Conservation (phyloP, 2,329 filamentous ascomycete species). For the Chaetomiaceae sp. region DNA sequence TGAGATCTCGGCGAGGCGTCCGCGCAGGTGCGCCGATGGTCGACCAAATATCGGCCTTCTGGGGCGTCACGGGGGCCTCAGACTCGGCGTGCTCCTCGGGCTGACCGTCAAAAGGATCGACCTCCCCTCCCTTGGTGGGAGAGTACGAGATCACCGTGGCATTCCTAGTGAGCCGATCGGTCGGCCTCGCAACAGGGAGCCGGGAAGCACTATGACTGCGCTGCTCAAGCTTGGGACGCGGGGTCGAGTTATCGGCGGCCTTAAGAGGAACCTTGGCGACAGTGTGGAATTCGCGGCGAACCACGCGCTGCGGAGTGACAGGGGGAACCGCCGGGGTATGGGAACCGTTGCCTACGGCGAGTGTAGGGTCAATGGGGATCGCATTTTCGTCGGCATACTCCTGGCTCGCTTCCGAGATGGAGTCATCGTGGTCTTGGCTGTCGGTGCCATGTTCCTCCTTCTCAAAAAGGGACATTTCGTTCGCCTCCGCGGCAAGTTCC, state of each 20-base stretch:
- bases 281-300: constrained; percentile 61
- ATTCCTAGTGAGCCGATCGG: constrained; percentile 39
- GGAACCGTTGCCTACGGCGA: constrained; percentile 29
- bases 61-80: constrained; percentile 38
- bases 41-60: constrained; percentile 50
- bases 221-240: constrained; percentile 42
- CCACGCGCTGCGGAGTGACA: constrained; percentile 51
- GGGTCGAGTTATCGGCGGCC: constrained; percentile 55
- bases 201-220: constrained; percentile 49
- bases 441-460: constrained; percentile 31
- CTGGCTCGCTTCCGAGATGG: constrained; percentile 57
- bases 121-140: constrained; percentile 37
- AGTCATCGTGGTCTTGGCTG: constrained; percentile 39
- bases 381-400: constrained; percentile 65
- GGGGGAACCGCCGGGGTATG: constrained; percentile 35
- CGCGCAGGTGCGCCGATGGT: constrained; percentile 51
- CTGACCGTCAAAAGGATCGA: constrained; percentile 13
- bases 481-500: constrained; percentile 52
- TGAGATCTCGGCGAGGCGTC: constrained; percentile 50
- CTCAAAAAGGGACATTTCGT: constrained; percentile 55
- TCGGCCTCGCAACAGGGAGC: constrained; percentile 40
- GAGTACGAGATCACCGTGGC: constrained; percentile 42
- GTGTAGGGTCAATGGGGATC: constrained; percentile 49
- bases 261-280: constrained; percentile 74
- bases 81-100: constrained; percentile 21